These are phyloP conservation scores for Silene noctiflora DNA, from an alignment of 179 eudicot species.

Conservation along the genomic window DNA sequence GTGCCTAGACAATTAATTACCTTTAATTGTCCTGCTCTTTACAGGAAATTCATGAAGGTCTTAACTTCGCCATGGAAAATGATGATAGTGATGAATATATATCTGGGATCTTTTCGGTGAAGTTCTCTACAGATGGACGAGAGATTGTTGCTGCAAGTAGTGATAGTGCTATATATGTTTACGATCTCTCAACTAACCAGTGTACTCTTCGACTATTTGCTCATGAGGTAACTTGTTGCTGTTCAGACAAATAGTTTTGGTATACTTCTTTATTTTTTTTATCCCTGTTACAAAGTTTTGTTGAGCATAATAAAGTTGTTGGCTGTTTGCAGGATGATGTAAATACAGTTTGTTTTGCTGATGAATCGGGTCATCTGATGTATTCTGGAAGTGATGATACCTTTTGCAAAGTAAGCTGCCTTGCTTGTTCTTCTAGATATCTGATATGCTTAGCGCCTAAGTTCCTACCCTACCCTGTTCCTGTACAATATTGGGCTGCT, in stretches of 20 bases:
- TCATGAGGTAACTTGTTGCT: constrained; percentile 49
- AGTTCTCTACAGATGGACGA: constrained; percentile 77
- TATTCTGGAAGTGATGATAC: constrained; percentile 84
- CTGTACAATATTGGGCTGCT: background rate
- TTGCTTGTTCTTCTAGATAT: background rate
- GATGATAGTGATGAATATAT: constrained; percentile 31
- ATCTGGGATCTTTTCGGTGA: constrained; percentile 74
- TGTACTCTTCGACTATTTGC: constrained; percentile 54
- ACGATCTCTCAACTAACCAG: constrained; percentile 53
- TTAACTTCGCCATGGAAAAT: constrained; percentile 52
- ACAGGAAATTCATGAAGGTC: constrained; percentile 88
- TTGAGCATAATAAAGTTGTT: background rate
- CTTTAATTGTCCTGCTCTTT: background rate
- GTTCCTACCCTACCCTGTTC: background rate
- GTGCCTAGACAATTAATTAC: background rate
- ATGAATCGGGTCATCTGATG: constrained; percentile 69
- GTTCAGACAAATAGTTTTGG: background rate
- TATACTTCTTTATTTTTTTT: background rate
- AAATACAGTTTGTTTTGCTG: constrained; percentile 86
- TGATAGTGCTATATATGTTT: constrained; percentile 59
- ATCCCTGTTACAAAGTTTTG: background rate
- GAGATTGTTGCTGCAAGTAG: constrained; percentile 78
- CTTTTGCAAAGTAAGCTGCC: constrained; percentile 60
- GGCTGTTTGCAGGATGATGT: constrained; percentile 64
- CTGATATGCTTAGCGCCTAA: background rate